Conservation (phyloP, 2,329 filamentous ascomycete genomes). For the Pseudocercospora fijiensis region DNA sequence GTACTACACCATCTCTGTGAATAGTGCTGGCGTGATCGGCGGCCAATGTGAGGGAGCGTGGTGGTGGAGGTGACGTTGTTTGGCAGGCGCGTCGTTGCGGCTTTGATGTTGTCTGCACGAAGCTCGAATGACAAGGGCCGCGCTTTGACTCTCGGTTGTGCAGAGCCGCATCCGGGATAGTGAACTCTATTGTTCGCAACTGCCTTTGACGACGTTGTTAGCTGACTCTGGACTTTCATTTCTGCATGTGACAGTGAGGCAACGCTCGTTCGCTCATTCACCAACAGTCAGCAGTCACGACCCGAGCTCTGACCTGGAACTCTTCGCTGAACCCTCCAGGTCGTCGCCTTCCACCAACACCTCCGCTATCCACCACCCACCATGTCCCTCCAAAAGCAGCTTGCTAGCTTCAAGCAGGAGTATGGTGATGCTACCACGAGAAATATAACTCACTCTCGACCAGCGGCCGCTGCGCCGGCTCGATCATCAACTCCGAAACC, state of each 20-base stretch:
- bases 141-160: conserved; percentile 1
- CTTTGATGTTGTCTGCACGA: conserved; percentile 1
- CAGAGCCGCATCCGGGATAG: conserved; percentile 5
- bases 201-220: not conserved
- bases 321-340: conserved; percentile 35
- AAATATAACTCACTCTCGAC: conserved; percentile 33
- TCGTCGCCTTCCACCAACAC: conserved; percentile 6
- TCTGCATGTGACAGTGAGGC: not conserved
- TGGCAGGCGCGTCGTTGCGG: conserved; percentile 3
- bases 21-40: not conserved
- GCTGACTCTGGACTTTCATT: conserved; percentile 1
- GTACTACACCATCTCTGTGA: conserved; percentile 21
- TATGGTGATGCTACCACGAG: conserved; percentile 33
- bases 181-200: conserved; percentile 1
- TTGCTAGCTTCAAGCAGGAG: conserved; percentile 36
- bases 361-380: conserved; percentile 7
- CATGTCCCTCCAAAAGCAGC: conserved; percentile 36
- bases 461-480: conserved; percentile 25
- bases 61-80: not conserved
- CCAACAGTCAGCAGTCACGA: not conserved
- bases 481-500: conserved; percentile 32
- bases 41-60: not conserved
- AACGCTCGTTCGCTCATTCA: not conserved
- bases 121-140: not conserved
- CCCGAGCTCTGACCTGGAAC: conserved; percentile 24